Evolutionary conservation across 768 basidiomycete genomes (phyloP), one percentile per base, ranked within the genome.

Genomic region (Naematelia encephala): DNA sequence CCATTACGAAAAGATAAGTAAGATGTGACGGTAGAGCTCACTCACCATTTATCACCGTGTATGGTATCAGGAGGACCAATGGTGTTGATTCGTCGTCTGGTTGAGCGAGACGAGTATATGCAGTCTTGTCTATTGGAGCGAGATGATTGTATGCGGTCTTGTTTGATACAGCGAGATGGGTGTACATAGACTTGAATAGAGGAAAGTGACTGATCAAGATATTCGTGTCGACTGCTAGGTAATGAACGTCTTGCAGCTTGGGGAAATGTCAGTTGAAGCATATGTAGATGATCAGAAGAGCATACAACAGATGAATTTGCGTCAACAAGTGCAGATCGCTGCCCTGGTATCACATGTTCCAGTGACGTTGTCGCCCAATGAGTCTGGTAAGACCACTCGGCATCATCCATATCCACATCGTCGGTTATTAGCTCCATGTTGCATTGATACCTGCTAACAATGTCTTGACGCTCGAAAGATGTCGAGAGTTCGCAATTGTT

Each of bases 181-280:
- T 34, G n/a, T n/a, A 16, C 52, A 34, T 57, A 62, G 66, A 22
- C 8, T 29, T 57, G 47, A 11, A 68, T 43, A 64, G 51, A 8
- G 48, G 45, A 5, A 73, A 50, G 19, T 68, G 62, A 14, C 56
- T 43, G 44, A 73, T 63, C 28, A 70, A 57, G 55, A 70, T 45
- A 44, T 73, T 73, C 14, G 71, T 73, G 30, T 73, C 71, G 13
- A 73, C 21, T 3, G 63, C 61, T 8, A 73, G 51, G 50, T 64
- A 68, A 12, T 34, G 26, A n/a, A 26, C 27, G 1, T 16, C 34
- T 25, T 39, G 34, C 34, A 39, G 8, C 34, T 39, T 8, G 8
- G 16, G 34, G 8, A 8, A 39, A 39, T 8, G 16, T 39, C 34
- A 39, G 34, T 16, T n/a, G n/a, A n/a, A n/a, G n/a, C n/a, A n/a